These are phyloP conservation scores for Forsythia viridissima DNA, from an alignment of 257 asterid species.

Conservation along the genomic window DNA sequence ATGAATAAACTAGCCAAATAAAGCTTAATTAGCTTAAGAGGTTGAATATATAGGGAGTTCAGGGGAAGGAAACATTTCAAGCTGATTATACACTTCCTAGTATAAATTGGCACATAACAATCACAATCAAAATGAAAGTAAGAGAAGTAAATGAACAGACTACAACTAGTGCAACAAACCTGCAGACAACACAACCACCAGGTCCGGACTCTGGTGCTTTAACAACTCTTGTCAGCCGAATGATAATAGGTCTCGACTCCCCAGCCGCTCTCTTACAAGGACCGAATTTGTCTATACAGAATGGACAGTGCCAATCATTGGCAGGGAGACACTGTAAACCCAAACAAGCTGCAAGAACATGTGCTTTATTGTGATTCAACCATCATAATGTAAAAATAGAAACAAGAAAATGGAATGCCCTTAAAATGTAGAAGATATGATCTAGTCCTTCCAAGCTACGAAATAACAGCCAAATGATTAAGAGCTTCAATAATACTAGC, in stretches of 20 bases:
- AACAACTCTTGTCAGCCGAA: conserved; percentile 83
- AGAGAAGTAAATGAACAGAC: background rate
- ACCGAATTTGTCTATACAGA: conserved; percentile 69
- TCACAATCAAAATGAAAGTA: background rate
- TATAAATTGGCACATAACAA: conserved; percentile 1
- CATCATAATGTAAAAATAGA: conserved; percentile 7
- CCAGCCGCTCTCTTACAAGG: conserved; percentile 64
- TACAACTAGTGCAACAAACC: conserved; percentile 49
- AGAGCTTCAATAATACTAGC: background rate
- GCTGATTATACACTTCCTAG: conserved; percentile 6
- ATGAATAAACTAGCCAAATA: background rate
- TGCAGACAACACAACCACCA: conserved; percentile 98
- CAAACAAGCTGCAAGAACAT: conserved; percentile 74
- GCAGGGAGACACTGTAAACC: conserved; percentile 56
- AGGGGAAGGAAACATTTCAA: background rate
- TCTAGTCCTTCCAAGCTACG: background rate
- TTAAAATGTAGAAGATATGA: background rate
- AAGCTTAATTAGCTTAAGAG: background rate
- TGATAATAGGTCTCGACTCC: conserved; percentile 59
- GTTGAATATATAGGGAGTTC: background rate
- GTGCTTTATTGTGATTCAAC: conserved; percentile 17
- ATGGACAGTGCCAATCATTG: conserved; percentile 76
- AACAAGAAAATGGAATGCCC: background rate
- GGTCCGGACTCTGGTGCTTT: conserved; percentile 81
- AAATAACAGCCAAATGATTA: background rate